phyloP scores from a whole-genome alignment of 2,329 filamentous ascomycete species.

The Diatrype stigma region DNA sequence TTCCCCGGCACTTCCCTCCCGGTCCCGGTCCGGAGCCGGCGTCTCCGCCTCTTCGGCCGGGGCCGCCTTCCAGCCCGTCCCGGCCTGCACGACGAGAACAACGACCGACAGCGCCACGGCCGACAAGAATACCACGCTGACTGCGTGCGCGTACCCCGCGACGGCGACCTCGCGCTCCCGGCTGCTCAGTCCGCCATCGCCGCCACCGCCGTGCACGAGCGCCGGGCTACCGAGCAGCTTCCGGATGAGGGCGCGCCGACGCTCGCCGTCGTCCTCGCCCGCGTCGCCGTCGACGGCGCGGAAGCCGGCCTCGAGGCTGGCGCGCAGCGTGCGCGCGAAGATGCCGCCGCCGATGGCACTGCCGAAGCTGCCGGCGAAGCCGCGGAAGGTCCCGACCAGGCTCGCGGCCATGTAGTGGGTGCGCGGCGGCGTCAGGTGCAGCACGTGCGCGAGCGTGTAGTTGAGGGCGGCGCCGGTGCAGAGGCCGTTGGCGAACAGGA shows the following conservation, averaged over 20 bases:
- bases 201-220: slow-evolving; percentile 44
- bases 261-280: slow-evolving; percentile 23
- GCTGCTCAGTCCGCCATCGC: slow-evolving; percentile 33
- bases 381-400: slow-evolving; percentile 73
- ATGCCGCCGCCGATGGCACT: slow-evolving; percentile 74
- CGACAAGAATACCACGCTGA: slow-evolving; percentile 42
- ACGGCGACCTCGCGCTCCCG: slow-evolving; percentile 44
- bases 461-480: slow-evolving; percentile 70
- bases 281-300: slow-evolving; percentile 37
- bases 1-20: background rate
- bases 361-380: slow-evolving; percentile 77
- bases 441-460: slow-evolving; percentile 75
- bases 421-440: slow-evolving; percentile 64
- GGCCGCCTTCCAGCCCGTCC: slow-evolving; percentile 50
- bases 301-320: slow-evolving; percentile 55
- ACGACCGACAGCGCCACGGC: slow-evolving; percentile 40
- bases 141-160: slow-evolving; percentile 41
- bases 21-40: background rate
- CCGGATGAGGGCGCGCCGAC: slow-evolving; percentile 37
- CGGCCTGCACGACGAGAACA: slow-evolving; percentile 44
- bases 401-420: slow-evolving; percentile 74
- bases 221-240: slow-evolving; percentile 48
- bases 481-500: slow-evolving; percentile 68
- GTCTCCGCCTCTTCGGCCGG: slow-evolving; percentile 44
- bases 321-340: slow-evolving; percentile 60